phyloP scores from a whole-genome alignment of 148 eudicot genomes.

The Polygonum aviculare region DNA sequence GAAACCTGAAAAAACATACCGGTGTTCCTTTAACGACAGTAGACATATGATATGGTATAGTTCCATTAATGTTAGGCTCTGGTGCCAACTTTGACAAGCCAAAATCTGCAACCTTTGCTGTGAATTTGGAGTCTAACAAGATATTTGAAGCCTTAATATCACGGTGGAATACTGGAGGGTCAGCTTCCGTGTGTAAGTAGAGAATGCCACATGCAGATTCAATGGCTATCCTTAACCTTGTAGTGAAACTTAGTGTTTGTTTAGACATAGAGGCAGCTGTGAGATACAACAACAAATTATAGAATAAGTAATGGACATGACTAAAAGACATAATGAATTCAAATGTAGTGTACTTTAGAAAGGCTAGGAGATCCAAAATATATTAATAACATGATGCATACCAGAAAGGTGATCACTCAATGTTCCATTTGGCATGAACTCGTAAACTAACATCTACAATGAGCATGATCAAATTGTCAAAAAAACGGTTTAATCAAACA shows the following conservation, averaged over 20 bases:
- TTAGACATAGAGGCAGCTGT: constrained; percentile 34
- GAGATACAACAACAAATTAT: background rate
- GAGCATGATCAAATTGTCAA: background rate
- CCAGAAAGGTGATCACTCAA: constrained; percentile 77
- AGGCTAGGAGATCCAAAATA: background rate
- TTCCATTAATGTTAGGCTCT: constrained; percentile 49
- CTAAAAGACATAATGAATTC: background rate
- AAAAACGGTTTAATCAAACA: background rate
- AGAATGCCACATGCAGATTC: constrained; percentile 76
- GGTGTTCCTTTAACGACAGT: constrained; percentile 90
- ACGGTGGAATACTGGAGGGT: constrained; percentile 86
- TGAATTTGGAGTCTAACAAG: constrained; percentile 52
- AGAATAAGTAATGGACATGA: background rate
- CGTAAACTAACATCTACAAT: constrained; percentile 74
- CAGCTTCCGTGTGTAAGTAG: constrained; percentile 78
- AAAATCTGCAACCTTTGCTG: constrained; percentile 84
- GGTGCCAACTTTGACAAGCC: constrained; percentile 90
- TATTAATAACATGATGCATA: constrained; percentile 17
- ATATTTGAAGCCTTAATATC: constrained; percentile 88
- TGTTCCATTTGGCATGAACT: constrained; percentile 82
- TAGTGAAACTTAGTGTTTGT: constrained; percentile 31
- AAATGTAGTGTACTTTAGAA: background rate
- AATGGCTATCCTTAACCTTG: constrained; percentile 53
- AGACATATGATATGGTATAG: constrained; percentile 53
- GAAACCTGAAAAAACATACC: constrained; percentile 24